Conservation (phyloP, 176 grass and related monocot species). For the Triticum monococcum region DNA sequence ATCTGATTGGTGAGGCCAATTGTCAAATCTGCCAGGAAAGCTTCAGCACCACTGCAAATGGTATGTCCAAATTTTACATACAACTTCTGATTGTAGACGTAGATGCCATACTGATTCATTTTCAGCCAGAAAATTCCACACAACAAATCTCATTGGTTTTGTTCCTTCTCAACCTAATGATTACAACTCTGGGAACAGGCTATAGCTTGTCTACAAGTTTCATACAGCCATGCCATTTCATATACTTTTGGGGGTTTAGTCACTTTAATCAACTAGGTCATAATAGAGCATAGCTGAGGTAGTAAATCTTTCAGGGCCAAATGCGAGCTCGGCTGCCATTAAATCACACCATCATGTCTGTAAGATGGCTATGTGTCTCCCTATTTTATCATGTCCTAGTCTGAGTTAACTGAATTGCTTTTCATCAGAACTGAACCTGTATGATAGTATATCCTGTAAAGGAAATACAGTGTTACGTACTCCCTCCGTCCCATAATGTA, state of each 20-base stretch:
- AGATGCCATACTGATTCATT: not conserved
- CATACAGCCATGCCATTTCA: not conserved
- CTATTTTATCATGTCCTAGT: not conserved
- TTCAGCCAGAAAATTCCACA: not conserved
- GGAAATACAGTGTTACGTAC: not conserved
- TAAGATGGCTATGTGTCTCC: too few species aligned
- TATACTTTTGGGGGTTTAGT: not conserved
- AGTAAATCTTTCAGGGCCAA: too few species aligned
- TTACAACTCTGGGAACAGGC: not conserved
- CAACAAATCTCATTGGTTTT: not conserved
- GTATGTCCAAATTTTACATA: slow-evolving; percentile 27
- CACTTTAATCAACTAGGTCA: not conserved
- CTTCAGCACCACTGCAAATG: slow-evolving; percentile 75
- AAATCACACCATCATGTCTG: too few species aligned
- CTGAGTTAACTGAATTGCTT: not conserved
- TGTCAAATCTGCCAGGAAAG: slow-evolving; percentile 77
- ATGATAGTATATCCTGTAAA: not conserved
- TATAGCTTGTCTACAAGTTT: not conserved
- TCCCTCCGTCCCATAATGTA: too few species aligned
- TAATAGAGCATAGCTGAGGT: not conserved
- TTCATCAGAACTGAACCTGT: not conserved
- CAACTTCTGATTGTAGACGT: not conserved
- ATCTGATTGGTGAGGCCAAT: slow-evolving; percentile 68
- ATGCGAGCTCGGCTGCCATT: too few species aligned
- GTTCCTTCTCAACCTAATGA: not conserved